phyloP scores from a whole-genome alignment of 1,139 yeast genomes.

The Spathaspora sp. region DNA sequence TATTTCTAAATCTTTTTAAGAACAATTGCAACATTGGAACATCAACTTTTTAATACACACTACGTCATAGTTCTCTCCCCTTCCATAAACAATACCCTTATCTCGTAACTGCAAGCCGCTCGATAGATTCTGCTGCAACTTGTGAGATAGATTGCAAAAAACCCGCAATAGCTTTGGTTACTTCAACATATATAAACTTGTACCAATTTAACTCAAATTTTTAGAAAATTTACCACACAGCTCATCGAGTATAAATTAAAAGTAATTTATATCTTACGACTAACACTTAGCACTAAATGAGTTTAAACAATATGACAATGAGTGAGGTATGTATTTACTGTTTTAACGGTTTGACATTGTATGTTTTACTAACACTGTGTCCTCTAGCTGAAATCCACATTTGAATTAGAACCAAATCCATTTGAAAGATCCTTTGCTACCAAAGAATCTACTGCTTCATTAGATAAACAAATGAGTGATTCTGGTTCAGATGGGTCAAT shows the following conservation, averaged over 20 bases:
- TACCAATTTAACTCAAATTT: background rate
- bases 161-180: background rate
- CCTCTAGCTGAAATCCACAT: slow-evolving; percentile 43
- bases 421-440: slow-evolving; percentile 90
- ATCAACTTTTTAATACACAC: background rate
- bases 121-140: background rate
- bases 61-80: slow-evolving; percentile 1
- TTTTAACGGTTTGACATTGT: background rate
- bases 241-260: background rate
- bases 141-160: background rate
- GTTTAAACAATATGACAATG: slow-evolving; percentile 6
- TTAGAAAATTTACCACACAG: background rate
- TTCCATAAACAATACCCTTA: background rate
- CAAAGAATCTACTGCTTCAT: slow-evolving; percentile 29
- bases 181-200: background rate
- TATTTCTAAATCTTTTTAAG: background rate
- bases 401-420: slow-evolving; percentile 91
- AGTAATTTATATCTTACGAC: background rate
- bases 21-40: background rate
- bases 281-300: background rate
- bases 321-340: slow-evolving; percentile 13
- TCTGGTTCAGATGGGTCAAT: slow-evolving; percentile 4
- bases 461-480: slow-evolving; percentile 3
- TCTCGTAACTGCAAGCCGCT: background rate
- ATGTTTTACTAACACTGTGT: slow-evolving; percentile 19